phyloP scores from a whole-genome alignment of 2,329 filamentous ascomycete genomes.

The Diaporthe humulicola region DNA sequence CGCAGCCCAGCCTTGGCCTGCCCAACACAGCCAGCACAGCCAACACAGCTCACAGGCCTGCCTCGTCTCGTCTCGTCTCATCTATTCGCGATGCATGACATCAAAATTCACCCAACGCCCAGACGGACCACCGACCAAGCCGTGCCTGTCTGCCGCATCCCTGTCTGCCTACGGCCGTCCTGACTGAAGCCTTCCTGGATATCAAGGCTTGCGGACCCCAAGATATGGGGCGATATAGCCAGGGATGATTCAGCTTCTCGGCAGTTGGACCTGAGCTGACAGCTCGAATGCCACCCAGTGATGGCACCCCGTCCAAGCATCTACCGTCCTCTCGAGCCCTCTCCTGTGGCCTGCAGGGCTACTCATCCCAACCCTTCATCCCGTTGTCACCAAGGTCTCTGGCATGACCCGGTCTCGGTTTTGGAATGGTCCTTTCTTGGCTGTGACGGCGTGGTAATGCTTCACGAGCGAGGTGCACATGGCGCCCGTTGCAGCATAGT shows the following conservation, averaged over 20 bases:
- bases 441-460: conserved; percentile 4
- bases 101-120: background rate
- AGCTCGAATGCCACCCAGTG: conserved; percentile 14
- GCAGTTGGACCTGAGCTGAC: conserved; percentile 8
- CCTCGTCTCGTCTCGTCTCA: conserved; percentile 7
- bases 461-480: background rate
- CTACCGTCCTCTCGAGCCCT: conserved; percentile 9
- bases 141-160: background rate
- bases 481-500: conserved; percentile 2
- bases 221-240: conserved; percentile 1
- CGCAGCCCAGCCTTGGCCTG: background rate
- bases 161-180: background rate
- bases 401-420: background rate
- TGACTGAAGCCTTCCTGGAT: conserved; percentile 9
- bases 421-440: conserved; percentile 2
- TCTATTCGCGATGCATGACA: conserved; percentile 26
- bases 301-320: conserved; percentile 3
- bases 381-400: background rate
- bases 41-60: conserved; percentile 1
- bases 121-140: conserved; percentile 16
- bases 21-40: background rate
- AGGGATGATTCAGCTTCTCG: conserved; percentile 3
- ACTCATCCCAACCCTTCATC: conserved; percentile 6
- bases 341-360: background rate
- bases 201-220: background rate